Percentiles rank a stretch among this genome's conserved stretches.
phyloP scores from a whole-genome alignment of 2,329 filamentous ascomycete genomes.

The Exophiala spinifera region DNA sequence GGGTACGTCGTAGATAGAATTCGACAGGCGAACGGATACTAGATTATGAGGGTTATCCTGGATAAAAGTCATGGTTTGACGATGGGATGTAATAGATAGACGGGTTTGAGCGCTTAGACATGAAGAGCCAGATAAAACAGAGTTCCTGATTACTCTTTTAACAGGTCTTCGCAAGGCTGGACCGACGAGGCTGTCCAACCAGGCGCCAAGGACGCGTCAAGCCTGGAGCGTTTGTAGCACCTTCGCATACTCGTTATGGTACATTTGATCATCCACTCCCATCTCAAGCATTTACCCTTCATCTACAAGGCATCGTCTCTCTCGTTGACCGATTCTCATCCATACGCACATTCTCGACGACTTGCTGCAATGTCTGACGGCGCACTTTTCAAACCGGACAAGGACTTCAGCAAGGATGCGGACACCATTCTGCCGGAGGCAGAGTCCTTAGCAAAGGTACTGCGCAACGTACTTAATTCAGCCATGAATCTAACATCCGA shows the following conservation, averaged over 20 bases:
- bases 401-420: constrained; percentile 97
- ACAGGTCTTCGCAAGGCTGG: neutral
- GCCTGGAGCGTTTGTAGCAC: constrained; percentile 1
- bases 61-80: neutral
- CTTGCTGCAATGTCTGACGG: constrained; percentile 71
- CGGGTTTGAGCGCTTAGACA: neutral
- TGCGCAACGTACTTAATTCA: constrained; percentile 13
- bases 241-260: neutral
- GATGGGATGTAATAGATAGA: neutral
- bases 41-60: neutral
- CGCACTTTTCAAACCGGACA: constrained; percentile 82
- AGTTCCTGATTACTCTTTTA: too few relatives aligned
- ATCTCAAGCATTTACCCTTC: neutral
- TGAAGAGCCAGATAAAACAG: neutral
- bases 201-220: constrained; percentile 24
- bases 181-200: neutral
- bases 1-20: constrained; percentile 46
- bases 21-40: neutral
- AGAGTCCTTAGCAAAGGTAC: constrained; percentile 81
- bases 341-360: neutral
- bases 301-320: neutral
- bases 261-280: neutral
- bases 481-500: constrained; percentile 25
- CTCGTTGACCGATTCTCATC: neutral
- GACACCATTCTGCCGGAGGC: constrained; percentile 89